Evolutionary conservation across 495 filamentous ascomycete genomes (phyloP).

Genomic region (Talaromyces stipitatus): DNA sequence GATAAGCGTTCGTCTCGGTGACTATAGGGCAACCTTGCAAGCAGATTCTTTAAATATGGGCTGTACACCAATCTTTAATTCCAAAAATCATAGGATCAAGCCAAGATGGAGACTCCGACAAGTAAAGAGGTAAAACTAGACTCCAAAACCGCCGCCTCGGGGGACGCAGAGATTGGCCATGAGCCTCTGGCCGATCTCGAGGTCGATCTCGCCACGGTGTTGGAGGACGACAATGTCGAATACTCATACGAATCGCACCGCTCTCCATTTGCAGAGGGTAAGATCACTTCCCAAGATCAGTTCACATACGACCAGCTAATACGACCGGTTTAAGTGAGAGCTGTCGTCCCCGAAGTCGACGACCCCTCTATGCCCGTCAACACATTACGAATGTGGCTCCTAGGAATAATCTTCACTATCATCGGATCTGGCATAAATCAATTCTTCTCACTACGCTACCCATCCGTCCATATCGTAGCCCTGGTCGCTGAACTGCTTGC

Average conservation of each 20-base stretch:
- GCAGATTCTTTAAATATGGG: too few relatives aligned
- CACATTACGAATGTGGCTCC: slow-evolving; percentile 73
- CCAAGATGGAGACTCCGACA: neutral
- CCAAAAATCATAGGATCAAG: neutral
- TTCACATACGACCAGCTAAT: too few relatives aligned
- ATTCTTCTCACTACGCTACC: slow-evolving; percentile 69
- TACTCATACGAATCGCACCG: slow-evolving; percentile 27
- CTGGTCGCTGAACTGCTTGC: slow-evolving; percentile 57
- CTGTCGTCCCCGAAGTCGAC: slow-evolving; percentile 35
- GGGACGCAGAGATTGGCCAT: slow-evolving; percentile 20
- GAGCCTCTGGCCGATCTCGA: slow-evolving; percentile 23
- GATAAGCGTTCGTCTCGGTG: neutral
- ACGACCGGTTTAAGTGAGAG: slow-evolving; percentile 14
- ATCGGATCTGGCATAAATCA: slow-evolving; percentile 77
- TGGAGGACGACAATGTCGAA: slow-evolving; percentile 23
- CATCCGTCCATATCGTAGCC: slow-evolving; percentile 55
- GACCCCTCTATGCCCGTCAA: slow-evolving; percentile 25
- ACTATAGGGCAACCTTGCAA: neutral
- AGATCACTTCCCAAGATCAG: neutral
- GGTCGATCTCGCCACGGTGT: slow-evolving; percentile 15
- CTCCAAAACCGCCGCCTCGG: neutral
- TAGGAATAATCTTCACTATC: slow-evolving; percentile 72
- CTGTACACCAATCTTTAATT: neutral
- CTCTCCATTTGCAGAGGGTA: slow-evolving; percentile 30
- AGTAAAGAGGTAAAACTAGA: slow-evolving; percentile 1